These are phyloP conservation scores for Malus hybrid DNA, from an alignment of 331 rosid species.

Conservation along the genomic window DNA sequence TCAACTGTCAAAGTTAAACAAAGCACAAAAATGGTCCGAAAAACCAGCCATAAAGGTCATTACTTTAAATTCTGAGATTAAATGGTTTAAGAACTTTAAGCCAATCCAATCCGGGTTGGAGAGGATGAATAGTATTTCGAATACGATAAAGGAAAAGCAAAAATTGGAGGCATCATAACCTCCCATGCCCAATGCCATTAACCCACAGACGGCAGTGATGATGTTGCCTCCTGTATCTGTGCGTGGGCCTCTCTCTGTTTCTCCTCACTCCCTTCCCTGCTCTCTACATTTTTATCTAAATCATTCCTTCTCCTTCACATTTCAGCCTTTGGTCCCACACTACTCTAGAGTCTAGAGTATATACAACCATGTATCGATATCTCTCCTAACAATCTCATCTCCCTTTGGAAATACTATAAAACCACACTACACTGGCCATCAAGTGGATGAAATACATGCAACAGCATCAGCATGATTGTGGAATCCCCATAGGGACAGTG, in stretches of 20 bases:
- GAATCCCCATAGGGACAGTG: too few species aligned
- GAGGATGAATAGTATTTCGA: not conserved
- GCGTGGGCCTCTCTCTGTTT: slow-evolving; percentile 33
- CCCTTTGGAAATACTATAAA: too few species aligned
- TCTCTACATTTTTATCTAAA: not conserved
- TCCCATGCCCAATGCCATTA: slow-evolving; percentile 47
- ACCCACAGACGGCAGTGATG: slow-evolving; percentile 65
- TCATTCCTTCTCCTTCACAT: slow-evolving; percentile 39
- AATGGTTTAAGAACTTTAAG: not conserved
- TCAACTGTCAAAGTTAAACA: slow-evolving; percentile 3
- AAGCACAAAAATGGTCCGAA: slow-evolving; percentile 1
- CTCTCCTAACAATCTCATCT: too few species aligned
- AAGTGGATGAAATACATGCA: not conserved
- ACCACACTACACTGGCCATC: too few species aligned
- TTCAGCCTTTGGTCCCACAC: slow-evolving; percentile 35
- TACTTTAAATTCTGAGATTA: not conserved
- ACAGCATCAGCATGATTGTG: not conserved
- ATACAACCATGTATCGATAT: too few species aligned
- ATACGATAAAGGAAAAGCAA: slow-evolving; percentile 8
- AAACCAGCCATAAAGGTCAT: slow-evolving; percentile 3
- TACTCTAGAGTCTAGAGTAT: not conserved
- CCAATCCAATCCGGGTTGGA: not conserved
- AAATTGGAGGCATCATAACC: slow-evolving; percentile 46
- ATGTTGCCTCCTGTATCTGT: slow-evolving; percentile 37
- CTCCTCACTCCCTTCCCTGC: slow-evolving; percentile 18